A percentile compares a stretch with the other conserved stretches of the same genome.
phyloP scores from a whole-genome alignment of 352 stramenopile species.

The Salisapilia sapeloensis region DNA sequence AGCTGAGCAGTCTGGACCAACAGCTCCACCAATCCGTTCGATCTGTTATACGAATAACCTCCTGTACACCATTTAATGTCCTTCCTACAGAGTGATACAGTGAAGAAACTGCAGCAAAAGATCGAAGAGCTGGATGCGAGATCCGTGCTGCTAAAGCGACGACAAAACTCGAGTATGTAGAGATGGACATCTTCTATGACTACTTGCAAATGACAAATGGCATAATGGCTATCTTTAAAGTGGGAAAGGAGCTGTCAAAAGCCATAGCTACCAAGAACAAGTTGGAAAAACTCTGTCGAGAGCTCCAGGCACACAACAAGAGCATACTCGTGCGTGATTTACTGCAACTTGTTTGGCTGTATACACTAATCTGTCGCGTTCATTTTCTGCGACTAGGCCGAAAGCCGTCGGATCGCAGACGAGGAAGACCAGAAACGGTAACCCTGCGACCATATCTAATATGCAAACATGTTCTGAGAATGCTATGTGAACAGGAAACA shows the following conservation, averaged over 20 bases:
- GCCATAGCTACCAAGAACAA: slow-evolving; percentile 47
- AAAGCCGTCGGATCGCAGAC: slow-evolving; percentile 69
- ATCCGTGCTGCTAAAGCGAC: slow-evolving; percentile 57
- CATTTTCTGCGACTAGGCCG: slow-evolving; percentile 11
- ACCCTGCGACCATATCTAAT: neutral
- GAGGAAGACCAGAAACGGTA: slow-evolving; percentile 71
- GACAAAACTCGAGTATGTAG: slow-evolving; percentile 35
- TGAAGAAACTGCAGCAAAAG: slow-evolving; percentile 61
- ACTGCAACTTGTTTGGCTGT: neutral
- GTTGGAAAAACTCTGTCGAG: slow-evolving; percentile 68
- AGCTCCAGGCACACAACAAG: slow-evolving; percentile 81
- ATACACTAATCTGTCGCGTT: neutral
- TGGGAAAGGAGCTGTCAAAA: slow-evolving; percentile 43
- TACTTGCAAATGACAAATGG: neutral
- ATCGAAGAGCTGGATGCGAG: slow-evolving; percentile 67
- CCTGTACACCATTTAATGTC: neutral
- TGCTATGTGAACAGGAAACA: slow-evolving; percentile 19
- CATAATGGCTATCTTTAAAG: slow-evolving; percentile 7
- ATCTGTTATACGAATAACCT: neutral
- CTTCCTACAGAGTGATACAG: slow-evolving; percentile 22
- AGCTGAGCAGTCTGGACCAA: slow-evolving; percentile 15
- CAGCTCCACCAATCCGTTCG: slow-evolving; percentile 26
- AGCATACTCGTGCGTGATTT: slow-evolving; percentile 33
- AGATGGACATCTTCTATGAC: neutral
- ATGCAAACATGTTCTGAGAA: slow-evolving; percentile 1